A percentile compares a stretch with the other conserved stretches of the same genome.
Conservation (phyloP, 2,329 filamentous ascomycete genomes). For the Orbilia oligospora region DNA sequence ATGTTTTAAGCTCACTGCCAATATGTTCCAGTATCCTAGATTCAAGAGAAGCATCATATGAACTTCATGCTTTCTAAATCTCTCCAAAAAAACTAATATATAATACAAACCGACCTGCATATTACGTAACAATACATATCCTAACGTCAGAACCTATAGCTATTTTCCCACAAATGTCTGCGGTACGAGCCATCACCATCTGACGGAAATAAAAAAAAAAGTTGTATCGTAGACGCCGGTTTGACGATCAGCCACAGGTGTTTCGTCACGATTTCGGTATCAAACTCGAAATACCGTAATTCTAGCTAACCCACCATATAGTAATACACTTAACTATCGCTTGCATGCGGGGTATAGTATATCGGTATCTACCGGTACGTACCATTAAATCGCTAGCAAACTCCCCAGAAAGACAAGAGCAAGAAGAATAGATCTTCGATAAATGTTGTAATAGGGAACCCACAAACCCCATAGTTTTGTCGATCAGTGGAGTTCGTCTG, state of each 20-base stretch:
- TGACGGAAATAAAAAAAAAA: too few species aligned
- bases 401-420: neutral
- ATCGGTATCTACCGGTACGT: conserved; percentile 14
- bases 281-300: neutral
- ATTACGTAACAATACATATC: neutral
- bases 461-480: neutral
- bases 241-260: too few species aligned
- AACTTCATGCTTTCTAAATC: too few species aligned
- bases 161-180: too few species aligned
- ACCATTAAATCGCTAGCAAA: conserved; percentile 1
- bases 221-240: too few species aligned
- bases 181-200: too few species aligned
- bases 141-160: too few species aligned
- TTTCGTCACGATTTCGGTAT: too few species aligned
- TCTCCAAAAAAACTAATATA: too few species aligned
- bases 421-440: conserved; percentile 8
- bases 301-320: neutral
- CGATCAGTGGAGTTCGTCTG: conserved; percentile 15
- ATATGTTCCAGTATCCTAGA: neutral
- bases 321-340: too few species aligned
- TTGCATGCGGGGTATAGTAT: neutral
- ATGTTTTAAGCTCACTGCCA: neutral
- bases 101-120: neutral
- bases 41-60: too few species aligned
- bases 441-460: conserved; percentile 8